These are phyloP conservation scores for Apiospora phragmitis DNA, from an alignment of 2,329 filamentous ascomycete species.

Conservation along the genomic window DNA sequence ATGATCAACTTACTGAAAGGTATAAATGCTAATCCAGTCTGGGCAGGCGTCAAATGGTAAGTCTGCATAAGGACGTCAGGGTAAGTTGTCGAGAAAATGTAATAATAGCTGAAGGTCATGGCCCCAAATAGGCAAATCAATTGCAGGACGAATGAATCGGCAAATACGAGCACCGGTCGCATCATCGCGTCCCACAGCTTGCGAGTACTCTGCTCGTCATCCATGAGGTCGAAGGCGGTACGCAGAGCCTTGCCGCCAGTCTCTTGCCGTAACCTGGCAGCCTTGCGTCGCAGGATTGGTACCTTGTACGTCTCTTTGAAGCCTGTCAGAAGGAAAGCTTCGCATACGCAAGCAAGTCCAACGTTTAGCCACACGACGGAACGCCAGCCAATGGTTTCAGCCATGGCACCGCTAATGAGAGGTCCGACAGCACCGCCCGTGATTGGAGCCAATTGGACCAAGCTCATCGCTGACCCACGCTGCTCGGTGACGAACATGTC, in stretches of 20 bases:
- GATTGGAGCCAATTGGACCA: conserved; percentile 57
- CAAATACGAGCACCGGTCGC: conserved; percentile 47
- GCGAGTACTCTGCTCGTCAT: conserved; percentile 23
- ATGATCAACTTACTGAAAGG: conserved; percentile 46
- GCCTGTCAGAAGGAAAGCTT: conserved; percentile 49
- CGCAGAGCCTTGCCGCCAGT: conserved; percentile 31
- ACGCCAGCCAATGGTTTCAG: conserved; percentile 57
- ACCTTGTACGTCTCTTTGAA: conserved; percentile 64
- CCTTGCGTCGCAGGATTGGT: conserved; percentile 49
- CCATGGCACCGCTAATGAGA: conserved; percentile 54
- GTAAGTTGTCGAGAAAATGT: conserved; percentile 54
- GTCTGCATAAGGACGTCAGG: conserved; percentile 48
- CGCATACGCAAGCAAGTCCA: conserved; percentile 47
- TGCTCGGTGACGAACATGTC: conserved; percentile 61
- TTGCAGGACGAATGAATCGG: conserved; percentile 54
- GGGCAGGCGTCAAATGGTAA: conserved; percentile 51
- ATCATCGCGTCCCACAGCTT: conserved; percentile 42
- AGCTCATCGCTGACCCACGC: conserved; percentile 58
- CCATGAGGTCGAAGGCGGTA: conserved; percentile 32
- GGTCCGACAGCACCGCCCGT: conserved; percentile 59
- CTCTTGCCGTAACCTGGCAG: conserved; percentile 31
- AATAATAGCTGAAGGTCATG: conserved; percentile 52
- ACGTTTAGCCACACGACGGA: conserved; percentile 51
- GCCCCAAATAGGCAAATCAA: conserved; percentile 46
- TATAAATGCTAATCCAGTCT: conserved; percentile 54